Conservation (phyloP, 2,329 filamentous ascomycete genomes). For the Blastomyces emzantsi region DNA sequence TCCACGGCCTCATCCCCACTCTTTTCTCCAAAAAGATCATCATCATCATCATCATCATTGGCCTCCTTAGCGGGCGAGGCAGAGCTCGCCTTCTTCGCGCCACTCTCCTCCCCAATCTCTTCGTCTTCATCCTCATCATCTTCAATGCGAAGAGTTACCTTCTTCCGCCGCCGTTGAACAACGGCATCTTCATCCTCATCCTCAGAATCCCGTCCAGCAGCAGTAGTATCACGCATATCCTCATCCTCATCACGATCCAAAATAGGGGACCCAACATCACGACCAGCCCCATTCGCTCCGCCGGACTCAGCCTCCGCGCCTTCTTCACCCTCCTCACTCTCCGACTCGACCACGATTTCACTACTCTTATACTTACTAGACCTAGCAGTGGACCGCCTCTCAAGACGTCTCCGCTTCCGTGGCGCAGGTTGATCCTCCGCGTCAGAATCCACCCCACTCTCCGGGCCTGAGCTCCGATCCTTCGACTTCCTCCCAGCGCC, state of each 20-base stretch:
- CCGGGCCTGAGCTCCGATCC: constrained; percentile 28
- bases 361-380: constrained; percentile 70
- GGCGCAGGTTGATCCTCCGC: constrained; percentile 26
- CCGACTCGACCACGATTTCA: constrained; percentile 73
- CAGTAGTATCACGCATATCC: constrained; percentile 22
- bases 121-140: constrained; percentile 38
- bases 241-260: constrained; percentile 20
- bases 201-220: constrained; percentile 38
- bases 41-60: constrained; percentile 31
- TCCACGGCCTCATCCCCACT: constrained; percentile 21
- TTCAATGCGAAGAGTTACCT: constrained; percentile 27
- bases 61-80: constrained; percentile 15
- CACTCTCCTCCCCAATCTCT: constrained; percentile 37
- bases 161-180: constrained; percentile 28
- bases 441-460: constrained; percentile 17
- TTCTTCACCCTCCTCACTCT: constrained; percentile 43
- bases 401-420: constrained; percentile 53
- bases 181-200: constrained; percentile 35
- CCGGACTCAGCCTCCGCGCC: constrained; percentile 24
- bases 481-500: constrained; percentile 19
- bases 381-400: constrained; percentile 41
- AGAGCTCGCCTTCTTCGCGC: constrained; percentile 28
- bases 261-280: constrained; percentile 6
- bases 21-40: constrained; percentile 32
- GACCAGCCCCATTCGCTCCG: constrained; percentile 2